Evolutionary conservation across 202 grass and related monocot species (phyloP), one percentile per base, ranked within the genome.

Genomic region (Brachypodium distachyon): DNA sequence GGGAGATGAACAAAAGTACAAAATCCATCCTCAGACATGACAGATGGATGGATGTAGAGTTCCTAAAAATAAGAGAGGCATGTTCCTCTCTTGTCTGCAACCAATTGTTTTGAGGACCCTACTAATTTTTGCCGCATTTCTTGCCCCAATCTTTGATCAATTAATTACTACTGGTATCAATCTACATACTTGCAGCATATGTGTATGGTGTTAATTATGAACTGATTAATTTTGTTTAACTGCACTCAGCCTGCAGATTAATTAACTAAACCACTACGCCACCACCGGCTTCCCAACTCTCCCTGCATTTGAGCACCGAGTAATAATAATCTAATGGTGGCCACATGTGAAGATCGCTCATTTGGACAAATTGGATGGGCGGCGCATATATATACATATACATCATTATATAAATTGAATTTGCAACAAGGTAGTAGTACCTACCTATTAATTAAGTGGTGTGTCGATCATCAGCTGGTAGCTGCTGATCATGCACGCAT

Each of bases 1-100:
- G 72, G 56, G 57, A 39, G n/a, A 48, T 5, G 72, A 68, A n/a
- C n/a, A n/a, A n/a, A n/a, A n/a, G n/a, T n/a, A n/a, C n/a, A n/a
- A n/a, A 50, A 43, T 61, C 61, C 40, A 40, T 52, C 53, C 29
- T 23, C 26, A 47, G 75, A 74, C 33, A 74, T 67, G 73, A 74
- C 68, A 61, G 84, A 82, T 48, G 64, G 84, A 82, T 32, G 40
- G 61, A 74, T 46, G 48, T 12, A 37, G 58, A 26, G 22, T 43
- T 56, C 22, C 6, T 27, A 41, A 56, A 54, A 73, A 73, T 34
- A 56, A 73, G 12, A 38, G 34, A 51, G 48, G n/a, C 49, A 60
- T 47, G 52, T 38, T 60, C 27, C 47, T 36, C 48, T 28, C 56
- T 46, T 44, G 72, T 27, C 32, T 12, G 12, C 61, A 65, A 14